Evolutionary conservation across 108 stramenopile genomes (phyloP).

Genomic region (Fistulifera solaris): DNA sequence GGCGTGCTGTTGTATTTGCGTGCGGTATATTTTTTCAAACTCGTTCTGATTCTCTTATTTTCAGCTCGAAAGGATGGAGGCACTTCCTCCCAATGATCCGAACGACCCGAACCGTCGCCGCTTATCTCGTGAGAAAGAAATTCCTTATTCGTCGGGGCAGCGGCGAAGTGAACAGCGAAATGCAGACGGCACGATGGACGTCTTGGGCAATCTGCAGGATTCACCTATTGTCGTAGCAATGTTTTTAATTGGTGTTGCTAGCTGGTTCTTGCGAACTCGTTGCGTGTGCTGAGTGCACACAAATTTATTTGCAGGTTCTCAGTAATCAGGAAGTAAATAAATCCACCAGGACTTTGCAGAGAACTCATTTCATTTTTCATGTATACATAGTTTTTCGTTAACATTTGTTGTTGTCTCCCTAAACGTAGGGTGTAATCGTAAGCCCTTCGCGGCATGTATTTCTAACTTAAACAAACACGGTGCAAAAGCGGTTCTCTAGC

Average conservation of each 20-base stretch:
- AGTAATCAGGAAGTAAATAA: neutral
- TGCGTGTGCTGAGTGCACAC: slow-evolving; percentile 49
- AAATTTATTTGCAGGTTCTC: neutral
- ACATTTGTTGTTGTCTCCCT: neutral
- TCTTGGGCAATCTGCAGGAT: slow-evolving; percentile 66
- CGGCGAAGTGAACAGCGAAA: slow-evolving; percentile 13
- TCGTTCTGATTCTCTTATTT: neutral
- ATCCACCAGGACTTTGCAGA: neutral
- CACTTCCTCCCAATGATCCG: slow-evolving; percentile 72
- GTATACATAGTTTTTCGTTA: neutral
- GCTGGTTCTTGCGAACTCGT: slow-evolving; percentile 71
- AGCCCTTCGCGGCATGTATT: too few relatives aligned
- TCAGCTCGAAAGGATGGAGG: slow-evolving; percentile 36
- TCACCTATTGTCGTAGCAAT: slow-evolving; percentile 68
- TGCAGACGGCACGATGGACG: slow-evolving; percentile 52
- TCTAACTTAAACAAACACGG: too few relatives aligned
- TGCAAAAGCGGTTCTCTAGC: too few relatives aligned
- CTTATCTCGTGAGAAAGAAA: slow-evolving; percentile 33
- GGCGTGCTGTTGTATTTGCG: too few relatives aligned
- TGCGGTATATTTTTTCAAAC: too few relatives aligned
- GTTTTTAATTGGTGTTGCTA: slow-evolving; percentile 70
- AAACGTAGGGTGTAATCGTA: neutral
- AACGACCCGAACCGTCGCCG: slow-evolving; percentile 34
- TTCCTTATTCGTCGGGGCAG: slow-evolving; percentile 20
- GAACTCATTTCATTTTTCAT: neutral